Base-by-base conservation (phyloP, 2,329 filamentous ascomycete species). In the Aspergillus thermomutatus region DNA sequence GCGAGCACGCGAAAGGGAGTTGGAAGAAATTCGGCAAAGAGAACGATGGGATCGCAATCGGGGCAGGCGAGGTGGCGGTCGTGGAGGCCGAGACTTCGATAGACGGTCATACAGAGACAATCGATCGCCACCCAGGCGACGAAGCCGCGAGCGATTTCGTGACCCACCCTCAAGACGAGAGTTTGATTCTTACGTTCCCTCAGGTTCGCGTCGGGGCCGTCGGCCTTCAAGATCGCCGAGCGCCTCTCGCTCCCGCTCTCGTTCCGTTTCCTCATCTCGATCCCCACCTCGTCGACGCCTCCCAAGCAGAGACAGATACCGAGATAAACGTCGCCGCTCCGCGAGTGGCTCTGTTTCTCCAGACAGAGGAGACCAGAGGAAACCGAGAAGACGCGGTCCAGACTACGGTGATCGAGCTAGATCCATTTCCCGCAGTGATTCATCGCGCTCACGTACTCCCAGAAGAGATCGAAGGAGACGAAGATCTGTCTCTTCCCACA, bases 1-100 rank as follows among this genome's bases (percentile, higher is more conserved):
- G 57, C 83, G 87, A 64, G 81, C 84, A 50, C 86, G 89, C 56
- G 90, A 94, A 58, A 85, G 86, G 59, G 87, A 91, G 52, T 67
- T 91, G 45, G 83, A 88, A 61, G 81, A 82, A 43, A 78, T 91
- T 53, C 84, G 90, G 69, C 86, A 89, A 56, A 71, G 75, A 50
- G 78, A 80, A 59, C 73, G 77, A 46, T 67, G 66, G 17, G 75
- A 78, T 46, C 73, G 74, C 19, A 65, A 64, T 43, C 67, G 75
- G 50, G 66, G 72, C 56, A 65, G 75, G 54, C 68, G 72, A 53
- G 69, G 73, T 45, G 70, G 71, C 52, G 71, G 70, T 47, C 67
- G 69, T 45, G 69, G 69, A 54, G 66, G 69, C 55, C 70, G 73
- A 55, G 76, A 80, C 56, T 79, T 76, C 60, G 80, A 82, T 57